Base-by-base conservation (phyloP, 106 monocot genomes). In the Acanthochlamys bracteata region DNA sequence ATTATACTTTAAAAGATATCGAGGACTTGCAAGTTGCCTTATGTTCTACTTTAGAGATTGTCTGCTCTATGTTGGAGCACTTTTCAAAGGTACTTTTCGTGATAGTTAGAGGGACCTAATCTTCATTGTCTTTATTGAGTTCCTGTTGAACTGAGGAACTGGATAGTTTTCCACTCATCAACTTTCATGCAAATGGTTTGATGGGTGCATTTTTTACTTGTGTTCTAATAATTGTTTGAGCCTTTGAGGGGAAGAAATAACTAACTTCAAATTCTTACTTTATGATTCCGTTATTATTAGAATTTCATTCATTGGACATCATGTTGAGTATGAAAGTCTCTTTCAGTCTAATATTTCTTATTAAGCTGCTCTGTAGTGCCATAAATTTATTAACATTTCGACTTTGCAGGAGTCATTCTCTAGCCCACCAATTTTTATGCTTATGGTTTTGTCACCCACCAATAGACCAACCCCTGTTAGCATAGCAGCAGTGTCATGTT, bases 1-100 rank as follows among this genome's bases (percentile, higher is more conserved):
- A 57, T 65, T 70, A 53, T 81, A 77, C 76, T 45, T 47, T 85
- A 12, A 90, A 83, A 72, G 88, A 88, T 51, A 63, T 73, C 66
- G 92, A 89, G 70, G 21, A 73, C 40, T 59, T 92, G 39, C 85
- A 88, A 39, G 71, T 58, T 58, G 72, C 76, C 70, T 61, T 85
- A 20, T 74, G 64, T 67, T 72, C 60, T 80, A 82, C 74, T 26
- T 75, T 88, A 57, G 91, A 98, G 56, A 71, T 85, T 60, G 23
- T 83, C 19, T 65, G 65, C 19, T 60, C 57, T 43, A 55, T 88
- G 45, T 51, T 98, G 42, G 63, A 26, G 67, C 69, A 78, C 60
- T 25, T 89, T 40, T 56, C 63, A 27, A 73, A 92, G 91, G 98
- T 98, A 80, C 46, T 55, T 55, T 21, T n/a, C 6, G 7, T 15